A percentile compares a stretch with the other conserved stretches of the same genome.
Evolutionary conservation across 768 basidiomycete genomes (phyloP).

Genomic region (Coprinopsis marcescibilis): DNA sequence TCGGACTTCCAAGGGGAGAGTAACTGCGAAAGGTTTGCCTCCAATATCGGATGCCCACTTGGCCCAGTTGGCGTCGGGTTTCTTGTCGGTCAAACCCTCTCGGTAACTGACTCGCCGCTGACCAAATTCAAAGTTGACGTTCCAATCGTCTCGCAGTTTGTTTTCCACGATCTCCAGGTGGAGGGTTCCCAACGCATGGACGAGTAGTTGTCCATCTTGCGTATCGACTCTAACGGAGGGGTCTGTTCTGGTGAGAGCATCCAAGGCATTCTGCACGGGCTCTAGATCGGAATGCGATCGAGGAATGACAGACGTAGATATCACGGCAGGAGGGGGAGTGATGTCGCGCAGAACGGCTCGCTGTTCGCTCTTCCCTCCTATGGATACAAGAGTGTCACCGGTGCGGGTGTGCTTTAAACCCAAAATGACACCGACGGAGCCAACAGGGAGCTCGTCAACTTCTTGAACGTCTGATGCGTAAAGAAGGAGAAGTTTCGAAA

Average conservation of each 20-base stretch:
- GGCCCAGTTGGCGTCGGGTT: slow-evolving; percentile 28
- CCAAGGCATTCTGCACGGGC: slow-evolving; percentile 71
- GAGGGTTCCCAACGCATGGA: slow-evolving; percentile 79
- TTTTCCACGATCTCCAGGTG: slow-evolving; percentile 88
- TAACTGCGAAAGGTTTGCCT: slow-evolving; percentile 48
- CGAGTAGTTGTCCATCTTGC: slow-evolving; percentile 77
- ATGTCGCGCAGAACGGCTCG: slow-evolving; percentile 53
- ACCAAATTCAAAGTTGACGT: slow-evolving; percentile 71
- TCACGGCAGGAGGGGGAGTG: slow-evolving; percentile 74
- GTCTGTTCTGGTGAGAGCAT: slow-evolving; percentile 73
- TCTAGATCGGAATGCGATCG: slow-evolving; percentile 73
- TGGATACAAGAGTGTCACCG: slow-evolving; percentile 75
- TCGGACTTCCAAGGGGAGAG: slow-evolving; percentile 50
- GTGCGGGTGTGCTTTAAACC: slow-evolving; percentile 82
- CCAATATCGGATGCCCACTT: slow-evolving; percentile 60
- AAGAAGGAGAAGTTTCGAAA: slow-evolving; percentile 68
- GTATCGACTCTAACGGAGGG: slow-evolving; percentile 79
- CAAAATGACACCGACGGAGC: slow-evolving; percentile 79
- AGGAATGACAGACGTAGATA: slow-evolving; percentile 78
- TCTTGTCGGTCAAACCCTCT: slow-evolving; percentile 43
- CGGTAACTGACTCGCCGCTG: slow-evolving; percentile 75
- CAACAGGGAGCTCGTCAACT: slow-evolving; percentile 74
- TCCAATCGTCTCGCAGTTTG: slow-evolving; percentile 78
- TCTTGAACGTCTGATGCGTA: slow-evolving; percentile 75
- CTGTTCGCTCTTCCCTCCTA: slow-evolving; percentile 32